phyloP scores from a whole-genome alignment of 768 basidiomycete species.

The Lentinula detonsa region DNA sequence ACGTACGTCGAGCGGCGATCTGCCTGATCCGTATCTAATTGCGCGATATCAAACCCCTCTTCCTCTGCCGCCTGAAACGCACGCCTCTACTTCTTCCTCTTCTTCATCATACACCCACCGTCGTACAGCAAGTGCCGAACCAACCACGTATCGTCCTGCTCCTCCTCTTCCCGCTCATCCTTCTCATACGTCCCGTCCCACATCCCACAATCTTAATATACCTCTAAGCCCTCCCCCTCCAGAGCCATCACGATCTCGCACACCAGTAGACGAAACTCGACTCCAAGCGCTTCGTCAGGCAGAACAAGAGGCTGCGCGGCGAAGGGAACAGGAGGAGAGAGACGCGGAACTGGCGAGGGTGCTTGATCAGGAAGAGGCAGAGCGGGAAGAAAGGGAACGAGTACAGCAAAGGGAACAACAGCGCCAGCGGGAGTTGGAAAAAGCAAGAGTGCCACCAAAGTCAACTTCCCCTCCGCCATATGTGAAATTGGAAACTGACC shows the following conservation, averaged over 20 bases:
- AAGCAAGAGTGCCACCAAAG: neutral
- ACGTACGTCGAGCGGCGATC: conserved; percentile 10
- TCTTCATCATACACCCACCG: conserved; percentile 5
- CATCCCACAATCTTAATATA: neutral
- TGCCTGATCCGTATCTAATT: conserved; percentile 37
- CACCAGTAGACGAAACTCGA: conserved; percentile 25
- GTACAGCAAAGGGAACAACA: neutral
- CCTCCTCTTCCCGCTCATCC: neutral
- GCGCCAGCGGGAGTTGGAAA: neutral
- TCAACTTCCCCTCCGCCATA: neutral
- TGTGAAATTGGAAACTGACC: no score
- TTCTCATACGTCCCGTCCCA: neutral
- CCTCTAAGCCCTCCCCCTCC: neutral
- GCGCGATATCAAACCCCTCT: conserved; percentile 49
- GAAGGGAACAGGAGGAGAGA: conserved; percentile 15
- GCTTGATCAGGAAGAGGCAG: conserved; percentile 3
- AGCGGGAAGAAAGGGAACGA: neutral
- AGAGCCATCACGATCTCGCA: conserved; percentile 12
- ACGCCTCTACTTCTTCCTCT: conserved; percentile 3
- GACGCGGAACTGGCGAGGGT: conserved; percentile 8
- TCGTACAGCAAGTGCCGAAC: conserved; percentile 8
- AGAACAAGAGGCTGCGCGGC: conserved; percentile 23
- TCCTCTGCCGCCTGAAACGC: conserved; percentile 41
- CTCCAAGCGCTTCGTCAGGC: conserved; percentile 26
- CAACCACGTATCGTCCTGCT: conserved; percentile 6